Evolutionary conservation across 768 basidiomycete genomes (phyloP).

Genomic region (Fistulinella prunicolor): DNA sequence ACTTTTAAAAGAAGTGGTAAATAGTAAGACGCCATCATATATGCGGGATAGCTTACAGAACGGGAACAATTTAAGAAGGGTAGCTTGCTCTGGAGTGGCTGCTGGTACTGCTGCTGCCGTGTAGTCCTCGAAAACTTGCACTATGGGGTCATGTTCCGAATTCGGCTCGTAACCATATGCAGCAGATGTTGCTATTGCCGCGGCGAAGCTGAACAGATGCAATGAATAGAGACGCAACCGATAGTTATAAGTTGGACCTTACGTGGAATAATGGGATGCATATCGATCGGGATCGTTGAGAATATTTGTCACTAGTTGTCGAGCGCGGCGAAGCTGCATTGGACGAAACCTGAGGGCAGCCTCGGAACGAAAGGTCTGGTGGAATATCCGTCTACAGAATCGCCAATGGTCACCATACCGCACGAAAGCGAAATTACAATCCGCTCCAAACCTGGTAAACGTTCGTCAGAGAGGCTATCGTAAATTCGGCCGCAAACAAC

Average conservation of each 20-base stretch:
- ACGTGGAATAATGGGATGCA: background rate
- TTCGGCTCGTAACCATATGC: slow-evolving; percentile 9
- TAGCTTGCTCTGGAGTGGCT: slow-evolving; percentile 1
- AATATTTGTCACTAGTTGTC: slow-evolving; percentile 3
- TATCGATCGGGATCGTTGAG: background rate
- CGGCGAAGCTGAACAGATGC: slow-evolving; percentile 1
- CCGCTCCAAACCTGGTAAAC: slow-evolving; percentile 3
- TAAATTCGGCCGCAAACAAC: background rate
- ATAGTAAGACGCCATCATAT: background rate
- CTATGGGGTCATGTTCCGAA: slow-evolving; percentile 5
- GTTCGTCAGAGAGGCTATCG: background rate
- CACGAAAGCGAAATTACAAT: slow-evolving; percentile 2
- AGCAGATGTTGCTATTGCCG: background rate
- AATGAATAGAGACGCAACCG: background rate
- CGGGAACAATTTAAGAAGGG: slow-evolving; percentile 3
- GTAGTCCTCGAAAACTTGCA: background rate
- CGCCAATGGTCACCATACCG: slow-evolving; percentile 14
- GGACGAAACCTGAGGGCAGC: slow-evolving; percentile 1
- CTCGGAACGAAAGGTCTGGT: slow-evolving; percentile 12
- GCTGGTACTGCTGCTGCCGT: background rate
- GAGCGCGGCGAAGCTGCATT: slow-evolving; percentile 4
- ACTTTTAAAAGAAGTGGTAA: slow-evolving; percentile 8
- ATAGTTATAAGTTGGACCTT: background rate
- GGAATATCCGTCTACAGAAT: slow-evolving; percentile 9
- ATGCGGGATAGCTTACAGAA: background rate